Conservation (phyloP, 2,329 filamentous ascomycete species). For the Penicillium polonicum region DNA sequence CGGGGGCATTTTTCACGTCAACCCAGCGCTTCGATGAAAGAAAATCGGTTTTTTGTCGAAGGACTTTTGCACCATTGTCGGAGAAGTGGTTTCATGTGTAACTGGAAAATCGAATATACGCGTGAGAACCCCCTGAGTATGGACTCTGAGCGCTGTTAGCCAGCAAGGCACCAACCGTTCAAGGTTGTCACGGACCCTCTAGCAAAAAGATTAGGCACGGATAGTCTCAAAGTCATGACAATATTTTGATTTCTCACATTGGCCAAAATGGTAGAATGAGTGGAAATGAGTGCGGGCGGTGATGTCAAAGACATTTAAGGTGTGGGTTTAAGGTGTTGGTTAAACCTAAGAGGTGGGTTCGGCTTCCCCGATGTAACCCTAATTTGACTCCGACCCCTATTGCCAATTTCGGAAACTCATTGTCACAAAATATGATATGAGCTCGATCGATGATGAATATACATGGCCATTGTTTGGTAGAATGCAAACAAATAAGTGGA, state of each 20-base stretch:
- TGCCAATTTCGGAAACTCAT: background rate
- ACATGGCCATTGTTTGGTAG: background rate
- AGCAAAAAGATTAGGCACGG: background rate
- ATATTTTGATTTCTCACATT: background rate
- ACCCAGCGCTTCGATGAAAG: background rate
- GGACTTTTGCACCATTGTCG: background rate
- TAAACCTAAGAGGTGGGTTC: too few species aligned
- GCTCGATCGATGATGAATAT: background rate
- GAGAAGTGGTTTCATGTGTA: background rate
- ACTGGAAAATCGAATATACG: background rate
- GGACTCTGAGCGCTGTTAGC: background rate
- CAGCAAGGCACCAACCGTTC: background rate
- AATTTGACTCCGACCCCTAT: background rate
- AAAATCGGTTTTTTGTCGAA: background rate
- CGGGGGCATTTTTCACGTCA: background rate
- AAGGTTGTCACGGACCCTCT: background rate
- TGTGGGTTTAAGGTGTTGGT: background rate
- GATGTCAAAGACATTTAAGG: background rate
- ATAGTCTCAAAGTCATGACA: background rate
- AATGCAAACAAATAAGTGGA: background rate
- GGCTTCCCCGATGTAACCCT: background rate
- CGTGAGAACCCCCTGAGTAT: background rate
- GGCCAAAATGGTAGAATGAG: background rate
- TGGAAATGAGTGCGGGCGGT: background rate
- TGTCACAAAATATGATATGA: background rate